Percentiles rank a stretch among this genome's conserved stretches.
Conservation (phyloP, 441 rosid genomes). For the Erodium texanum region DNA sequence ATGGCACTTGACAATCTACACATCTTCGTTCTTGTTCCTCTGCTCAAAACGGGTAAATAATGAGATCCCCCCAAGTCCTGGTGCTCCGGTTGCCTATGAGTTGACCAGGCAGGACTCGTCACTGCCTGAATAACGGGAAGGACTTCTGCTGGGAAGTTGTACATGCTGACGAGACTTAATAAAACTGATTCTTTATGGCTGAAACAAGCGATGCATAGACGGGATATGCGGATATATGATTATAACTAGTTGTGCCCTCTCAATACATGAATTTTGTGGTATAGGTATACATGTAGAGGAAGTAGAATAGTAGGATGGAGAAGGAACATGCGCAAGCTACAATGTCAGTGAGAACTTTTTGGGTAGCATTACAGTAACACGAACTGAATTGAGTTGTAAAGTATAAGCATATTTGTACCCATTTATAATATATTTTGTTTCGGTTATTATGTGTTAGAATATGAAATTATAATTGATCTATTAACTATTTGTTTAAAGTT, state of each 20-base stretch:
- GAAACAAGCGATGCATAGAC: too few species aligned
- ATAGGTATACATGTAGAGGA: not conserved
- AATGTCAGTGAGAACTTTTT: not conserved
- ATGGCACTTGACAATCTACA: conserved; percentile 81
- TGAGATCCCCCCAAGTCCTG: conserved; percentile 22
- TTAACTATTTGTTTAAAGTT: too few species aligned
- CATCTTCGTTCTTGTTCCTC: conserved; percentile 89
- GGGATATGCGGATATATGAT: too few species aligned
- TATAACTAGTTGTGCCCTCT: too few species aligned
- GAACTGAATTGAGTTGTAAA: not conserved
- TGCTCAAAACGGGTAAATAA: conserved; percentile 62
- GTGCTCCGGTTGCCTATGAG: conserved; percentile 38
- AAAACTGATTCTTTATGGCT: not conserved
- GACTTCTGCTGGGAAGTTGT: conserved; percentile 8
- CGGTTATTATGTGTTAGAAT: not conserved
- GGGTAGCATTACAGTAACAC: not conserved
- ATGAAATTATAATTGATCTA: too few species aligned
- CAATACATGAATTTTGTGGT: not conserved
- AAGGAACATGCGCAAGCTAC: not conserved
- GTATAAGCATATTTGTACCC: not conserved
- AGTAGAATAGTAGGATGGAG: not conserved
- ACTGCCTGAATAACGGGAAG: conserved; percentile 28
- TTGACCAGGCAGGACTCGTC: conserved; percentile 67
- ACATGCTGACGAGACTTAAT: not conserved
- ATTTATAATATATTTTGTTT: not conserved